Base-by-base conservation (phyloP, 257 asterid genomes). In the Gentiana straminea region DNA sequence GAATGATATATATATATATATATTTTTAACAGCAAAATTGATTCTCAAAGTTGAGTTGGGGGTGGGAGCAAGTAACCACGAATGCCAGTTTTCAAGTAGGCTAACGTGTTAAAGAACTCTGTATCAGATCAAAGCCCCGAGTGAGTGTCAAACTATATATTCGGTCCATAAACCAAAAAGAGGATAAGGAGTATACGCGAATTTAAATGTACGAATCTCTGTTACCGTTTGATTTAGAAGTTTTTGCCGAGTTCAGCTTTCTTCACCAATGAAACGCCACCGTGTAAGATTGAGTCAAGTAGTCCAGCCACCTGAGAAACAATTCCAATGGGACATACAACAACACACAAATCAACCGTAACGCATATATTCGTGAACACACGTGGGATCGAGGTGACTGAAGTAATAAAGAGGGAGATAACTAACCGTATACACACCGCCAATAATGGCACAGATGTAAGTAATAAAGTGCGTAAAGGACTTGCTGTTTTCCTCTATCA, bases 361-460 rank as follows among this genome's bases (percentile, higher is more conserved):
- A 24, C 24, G 24, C 24, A 24, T 24, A 24, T 24, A 24, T 24
- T 24, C 24, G 24, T 24, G 24, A 24, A 24, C 24, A 24, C 24
- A 24, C 24, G 24, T 41, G 35, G 60, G 51, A 1, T 41, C 9
- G 8, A 41, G 46, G 46, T 41, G 46, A 41, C 44, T 39, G 8
- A 41, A 10, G 7, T 41, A 72, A 73, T 54, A 73, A 65, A 36
- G 4, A 46, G 2, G 38, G 50, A 60, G 13, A 55, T 69, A 56
- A 72, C 92, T 50, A 36, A 89, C 97, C 83, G 97, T 89, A 61
- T 83, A 89, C 75, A 89, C 84, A 44, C 97, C 97, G 71, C 97
- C 97, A 48, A 89, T 84, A 43, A 89, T 86, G 69, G 97, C 94
- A 47, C 96, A 89, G 24, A 84, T 74, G 50, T 80, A 84, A 52